These are phyloP conservation scores for Microcyclospora tardicrescens DNA, from an alignment of 2,329 filamentous ascomycete genomes.

Conservation along the genomic window DNA sequence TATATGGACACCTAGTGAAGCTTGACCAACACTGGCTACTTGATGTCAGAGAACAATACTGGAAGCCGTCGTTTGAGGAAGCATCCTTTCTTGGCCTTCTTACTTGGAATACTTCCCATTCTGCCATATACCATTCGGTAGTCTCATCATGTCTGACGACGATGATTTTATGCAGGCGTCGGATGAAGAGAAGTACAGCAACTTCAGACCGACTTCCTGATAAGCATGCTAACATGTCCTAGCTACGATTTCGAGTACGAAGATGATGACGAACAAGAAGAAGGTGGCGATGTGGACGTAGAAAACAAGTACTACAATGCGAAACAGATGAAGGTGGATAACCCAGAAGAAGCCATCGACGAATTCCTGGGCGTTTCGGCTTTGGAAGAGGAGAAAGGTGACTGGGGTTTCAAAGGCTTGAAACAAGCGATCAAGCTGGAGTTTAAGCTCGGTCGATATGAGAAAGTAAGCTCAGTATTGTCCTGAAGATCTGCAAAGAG, in stretches of 20 bases:
- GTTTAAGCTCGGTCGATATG: conserved; percentile 80
- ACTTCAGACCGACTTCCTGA: conserved; percentile 1
- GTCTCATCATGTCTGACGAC: conserved; percentile 58
- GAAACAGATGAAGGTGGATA: conserved; percentile 83
- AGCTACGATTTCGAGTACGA: conserved; percentile 97
- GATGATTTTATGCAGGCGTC: conserved; percentile 93
- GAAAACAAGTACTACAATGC: conserved; percentile 99
- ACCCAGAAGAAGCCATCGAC: conserved; percentile 75
- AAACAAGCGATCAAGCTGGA: conserved; percentile 98
- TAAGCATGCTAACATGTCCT: conserved; percentile 9
- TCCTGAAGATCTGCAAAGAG: background rate
- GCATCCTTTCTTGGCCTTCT: too few relatives aligned
- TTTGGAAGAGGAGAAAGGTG: conserved; percentile 80
- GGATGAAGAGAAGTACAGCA: conserved; percentile 63
- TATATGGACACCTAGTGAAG: too few relatives aligned
- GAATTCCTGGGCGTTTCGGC: conserved; percentile 84
- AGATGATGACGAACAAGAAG: conserved; percentile 79
- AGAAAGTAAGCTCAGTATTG: conserved; percentile 45
- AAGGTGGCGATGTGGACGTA: conserved; percentile 80
- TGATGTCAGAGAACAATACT: too few relatives aligned
- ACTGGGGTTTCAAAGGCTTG: conserved; percentile 96
- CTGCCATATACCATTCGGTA: background rate
- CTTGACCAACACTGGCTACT: too few relatives aligned
- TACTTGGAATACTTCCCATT: background rate
- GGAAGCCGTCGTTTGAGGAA: too few relatives aligned